Percentiles rank a stretch among this genome's conserved stretches.
These are phyloP conservation scores for Dictyostelium firmibasis DNA, from an alignment of 78 protist genomes.

Conservation along the genomic window DNA sequence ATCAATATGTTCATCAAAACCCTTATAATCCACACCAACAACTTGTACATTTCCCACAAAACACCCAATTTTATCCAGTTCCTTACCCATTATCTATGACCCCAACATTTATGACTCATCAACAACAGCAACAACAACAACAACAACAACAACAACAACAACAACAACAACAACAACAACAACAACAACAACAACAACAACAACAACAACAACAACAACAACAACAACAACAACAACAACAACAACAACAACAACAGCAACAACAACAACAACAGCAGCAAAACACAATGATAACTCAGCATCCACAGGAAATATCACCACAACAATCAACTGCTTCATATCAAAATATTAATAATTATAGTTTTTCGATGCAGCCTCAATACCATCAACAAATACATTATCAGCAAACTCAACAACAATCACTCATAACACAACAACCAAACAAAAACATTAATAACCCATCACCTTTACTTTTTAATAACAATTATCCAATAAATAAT, in stretches of 20 bases:
- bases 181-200: not conserved
- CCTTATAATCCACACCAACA: too few relatives aligned
- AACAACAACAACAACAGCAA: not conserved
- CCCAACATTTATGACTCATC: too few relatives aligned
- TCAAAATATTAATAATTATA: not conserved
- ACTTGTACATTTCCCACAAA: too few relatives aligned
- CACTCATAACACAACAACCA: conserved; percentile 3
- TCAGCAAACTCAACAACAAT: not conserved
- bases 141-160: not conserved
- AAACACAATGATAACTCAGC: not conserved
- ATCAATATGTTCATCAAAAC: too few relatives aligned
- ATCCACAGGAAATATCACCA: not conserved
- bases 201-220: not conserved
- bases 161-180: not conserved
- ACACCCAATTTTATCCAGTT: too few relatives aligned
- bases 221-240: too few relatives aligned
- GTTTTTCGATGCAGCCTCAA: not conserved
- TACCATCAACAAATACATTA: not conserved
- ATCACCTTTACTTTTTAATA: not conserved
- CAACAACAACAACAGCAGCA: not conserved
- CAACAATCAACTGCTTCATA: not conserved
- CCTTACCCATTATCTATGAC: too few relatives aligned
- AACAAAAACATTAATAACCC: not conserved
- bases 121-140: too few relatives aligned
- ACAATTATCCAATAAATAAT: not conserved